phyloP scores from a whole-genome alignment of 163 green algal genomes.

The Scenedesmus sp. region DNA sequence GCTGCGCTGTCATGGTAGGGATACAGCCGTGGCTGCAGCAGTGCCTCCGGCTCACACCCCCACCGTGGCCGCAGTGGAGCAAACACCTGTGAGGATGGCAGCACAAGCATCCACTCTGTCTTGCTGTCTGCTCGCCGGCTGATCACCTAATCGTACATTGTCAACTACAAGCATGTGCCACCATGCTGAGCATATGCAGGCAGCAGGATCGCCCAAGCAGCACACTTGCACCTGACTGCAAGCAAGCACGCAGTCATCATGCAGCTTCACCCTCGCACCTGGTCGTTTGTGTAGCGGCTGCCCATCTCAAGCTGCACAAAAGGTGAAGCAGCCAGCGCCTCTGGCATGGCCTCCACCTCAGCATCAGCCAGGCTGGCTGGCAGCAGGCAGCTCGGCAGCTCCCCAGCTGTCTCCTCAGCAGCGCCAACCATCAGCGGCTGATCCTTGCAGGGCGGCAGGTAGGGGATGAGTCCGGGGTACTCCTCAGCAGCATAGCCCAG shows the following conservation, averaged over 20 bases:
- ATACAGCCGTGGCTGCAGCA: conserved; percentile 38
- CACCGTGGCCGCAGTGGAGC: not conserved
- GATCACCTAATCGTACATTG: not conserved
- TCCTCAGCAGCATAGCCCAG: conserved; percentile 65
- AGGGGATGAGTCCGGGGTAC: conserved; percentile 65
- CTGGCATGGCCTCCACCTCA: conserved; percentile 47
- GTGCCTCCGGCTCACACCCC: conserved; percentile 6
- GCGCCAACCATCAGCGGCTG: conserved; percentile 66
- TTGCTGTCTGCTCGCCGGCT: too few species aligned
- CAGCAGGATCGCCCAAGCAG: too few species aligned
- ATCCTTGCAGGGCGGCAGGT: conserved; percentile 66
- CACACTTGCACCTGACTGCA: not conserved
- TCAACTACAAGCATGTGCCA: too few species aligned
- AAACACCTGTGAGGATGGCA: not conserved
- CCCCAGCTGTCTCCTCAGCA: conserved; percentile 42
- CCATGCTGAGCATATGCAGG: not conserved
- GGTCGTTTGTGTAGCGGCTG: conserved; percentile 46
- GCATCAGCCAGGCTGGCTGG: conserved; percentile 19
- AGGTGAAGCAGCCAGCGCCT: conserved; percentile 58
- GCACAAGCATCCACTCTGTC: not conserved
- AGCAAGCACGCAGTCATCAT: not conserved
- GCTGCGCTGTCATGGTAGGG: conserved; percentile 18
- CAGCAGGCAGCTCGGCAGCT: conserved; percentile 7
- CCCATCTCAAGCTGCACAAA: conserved; percentile 60
- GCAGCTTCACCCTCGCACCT: not conserved